phyloP scores from a whole-genome alignment of 208 protist genomes.

The Porcisia hertigi region DNA sequence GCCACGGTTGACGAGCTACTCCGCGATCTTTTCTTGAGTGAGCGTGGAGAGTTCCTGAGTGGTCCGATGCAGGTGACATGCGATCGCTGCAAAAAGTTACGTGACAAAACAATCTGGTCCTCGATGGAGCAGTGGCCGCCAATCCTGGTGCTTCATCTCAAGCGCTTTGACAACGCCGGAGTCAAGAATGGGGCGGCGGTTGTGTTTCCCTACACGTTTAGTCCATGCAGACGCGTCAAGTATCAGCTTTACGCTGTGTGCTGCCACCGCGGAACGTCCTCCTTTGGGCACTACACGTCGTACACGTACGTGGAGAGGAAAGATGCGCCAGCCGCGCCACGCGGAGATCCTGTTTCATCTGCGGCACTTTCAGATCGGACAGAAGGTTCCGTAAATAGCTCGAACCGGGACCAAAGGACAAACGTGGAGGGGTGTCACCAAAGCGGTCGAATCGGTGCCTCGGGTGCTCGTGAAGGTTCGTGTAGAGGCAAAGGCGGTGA shows the following conservation, averaged over 20 bases:
- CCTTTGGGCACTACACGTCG: constrained; percentile 80
- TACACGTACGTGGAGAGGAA: constrained; percentile 55
- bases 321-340: constrained; percentile 1
- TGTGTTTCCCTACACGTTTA: constrained; percentile 61
- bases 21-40: constrained; percentile 51
- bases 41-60: constrained; percentile 49
- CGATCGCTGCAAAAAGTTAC: constrained; percentile 58
- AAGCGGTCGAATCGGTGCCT: background rate
- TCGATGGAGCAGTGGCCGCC: constrained; percentile 65
- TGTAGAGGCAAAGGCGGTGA: background rate
- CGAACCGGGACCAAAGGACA: background rate
- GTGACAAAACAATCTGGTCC: constrained; percentile 45
- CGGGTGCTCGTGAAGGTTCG: background rate
- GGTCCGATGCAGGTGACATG: constrained; percentile 68
- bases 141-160: constrained; percentile 79
- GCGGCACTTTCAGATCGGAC: background rate
- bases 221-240: constrained; percentile 28
- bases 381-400: background rate
- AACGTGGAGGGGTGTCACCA: too few relatives aligned
- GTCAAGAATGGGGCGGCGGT: constrained; percentile 62
- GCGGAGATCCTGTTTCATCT: background rate
- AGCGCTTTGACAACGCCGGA: constrained; percentile 71
- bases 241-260: constrained; percentile 78
- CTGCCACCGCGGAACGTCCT: constrained; percentile 71
- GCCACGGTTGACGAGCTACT: constrained; percentile 47